Percentiles rank a stretch among this genome's conserved stretches.
Evolutionary conservation across 2,329 filamentous ascomycete species (phyloP).

Genomic region (Cladophialophora exuberans): DNA sequence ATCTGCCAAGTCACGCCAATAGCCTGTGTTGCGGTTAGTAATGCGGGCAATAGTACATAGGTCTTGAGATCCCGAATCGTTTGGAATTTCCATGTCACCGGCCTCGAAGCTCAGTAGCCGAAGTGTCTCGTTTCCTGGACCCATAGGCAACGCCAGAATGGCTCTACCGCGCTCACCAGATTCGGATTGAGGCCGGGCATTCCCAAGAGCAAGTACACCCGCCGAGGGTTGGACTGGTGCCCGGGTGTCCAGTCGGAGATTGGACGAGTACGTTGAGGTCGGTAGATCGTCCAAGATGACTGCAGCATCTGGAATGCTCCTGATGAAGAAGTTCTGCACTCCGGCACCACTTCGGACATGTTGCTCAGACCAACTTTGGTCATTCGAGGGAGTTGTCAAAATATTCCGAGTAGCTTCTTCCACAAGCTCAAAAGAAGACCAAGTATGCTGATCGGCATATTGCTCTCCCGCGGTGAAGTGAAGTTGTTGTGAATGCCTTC

Average conservation of each 20-base stretch:
- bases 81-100: not conserved
- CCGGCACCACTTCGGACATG: not conserved
- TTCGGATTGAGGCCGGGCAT: conserved; percentile 8
- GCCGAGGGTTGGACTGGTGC: not conserved
- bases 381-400: not conserved
- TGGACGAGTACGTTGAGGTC: not conserved
- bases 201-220: conserved; percentile 17
- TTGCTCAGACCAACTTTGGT: not conserved
- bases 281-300: not conserved
- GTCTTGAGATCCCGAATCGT: not conserved
- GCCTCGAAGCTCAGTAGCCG: conserved; percentile 11
- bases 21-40: not conserved
- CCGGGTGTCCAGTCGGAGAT: not conserved
- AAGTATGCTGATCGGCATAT: not conserved
- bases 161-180: not conserved
- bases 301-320: conserved; percentile 17
- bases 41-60: conserved; percentile 11
- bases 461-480: not conserved
- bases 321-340: conserved; percentile 18
- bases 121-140: conserved; percentile 9
- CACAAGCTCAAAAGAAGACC: conserved; percentile 8
- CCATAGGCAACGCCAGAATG: conserved; percentile 13
- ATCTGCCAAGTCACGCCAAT: conserved; percentile 16
- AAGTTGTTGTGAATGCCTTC: conserved; percentile 3
- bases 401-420: conserved; percentile 7